Percentiles rank a stretch among this genome's conserved stretches.
phyloP scores from a whole-genome alignment of 176 grass and related monocot species.

The Typha latifolia region DNA sequence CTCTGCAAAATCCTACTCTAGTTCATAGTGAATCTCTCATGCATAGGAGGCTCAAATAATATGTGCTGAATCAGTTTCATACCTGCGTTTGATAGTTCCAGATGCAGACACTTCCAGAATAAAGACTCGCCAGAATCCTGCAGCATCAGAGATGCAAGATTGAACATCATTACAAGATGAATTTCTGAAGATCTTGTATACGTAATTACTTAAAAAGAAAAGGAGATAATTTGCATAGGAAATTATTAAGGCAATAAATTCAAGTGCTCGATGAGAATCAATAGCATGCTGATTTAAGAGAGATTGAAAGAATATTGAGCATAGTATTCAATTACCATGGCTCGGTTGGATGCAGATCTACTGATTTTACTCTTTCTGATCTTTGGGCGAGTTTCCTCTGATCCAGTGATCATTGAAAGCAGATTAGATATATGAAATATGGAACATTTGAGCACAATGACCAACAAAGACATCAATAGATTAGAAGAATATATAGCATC shows the following conservation, averaged over 20 bases:
- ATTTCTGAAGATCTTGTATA: not conserved
- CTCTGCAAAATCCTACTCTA: not conserved
- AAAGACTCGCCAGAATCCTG: conserved; percentile 90
- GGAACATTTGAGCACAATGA: conserved; percentile 3
- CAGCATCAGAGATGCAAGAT: conserved; percentile 18
- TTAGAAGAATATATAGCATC: conserved; percentile 7
- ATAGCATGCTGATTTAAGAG: conserved; percentile 12
- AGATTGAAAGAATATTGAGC: not conserved
- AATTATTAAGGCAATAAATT: not conserved
- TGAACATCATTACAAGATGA: not conserved
- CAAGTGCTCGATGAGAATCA: not conserved
- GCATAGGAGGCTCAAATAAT: not conserved
- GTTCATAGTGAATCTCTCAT: not conserved
- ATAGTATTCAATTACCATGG: conserved; percentile 61
- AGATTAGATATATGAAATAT: conserved; percentile 23
- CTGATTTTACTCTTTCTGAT: conserved; percentile 92
- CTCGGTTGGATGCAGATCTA: conserved; percentile 95
- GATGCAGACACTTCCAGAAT: conserved; percentile 93
- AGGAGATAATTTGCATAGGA: not conserved
- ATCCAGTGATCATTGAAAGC: conserved; percentile 28
- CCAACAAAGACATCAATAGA: conserved; percentile 21
- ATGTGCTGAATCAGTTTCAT: conserved; percentile 9
- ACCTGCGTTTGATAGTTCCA: conserved; percentile 97
- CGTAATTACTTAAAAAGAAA: conserved; percentile 2
- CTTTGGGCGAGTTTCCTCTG: conserved; percentile 94